Percentiles rank a stretch among this genome's conserved stretches.
Conservation (phyloP, 257 asterid species). For the Primulina eburnea region DNA sequence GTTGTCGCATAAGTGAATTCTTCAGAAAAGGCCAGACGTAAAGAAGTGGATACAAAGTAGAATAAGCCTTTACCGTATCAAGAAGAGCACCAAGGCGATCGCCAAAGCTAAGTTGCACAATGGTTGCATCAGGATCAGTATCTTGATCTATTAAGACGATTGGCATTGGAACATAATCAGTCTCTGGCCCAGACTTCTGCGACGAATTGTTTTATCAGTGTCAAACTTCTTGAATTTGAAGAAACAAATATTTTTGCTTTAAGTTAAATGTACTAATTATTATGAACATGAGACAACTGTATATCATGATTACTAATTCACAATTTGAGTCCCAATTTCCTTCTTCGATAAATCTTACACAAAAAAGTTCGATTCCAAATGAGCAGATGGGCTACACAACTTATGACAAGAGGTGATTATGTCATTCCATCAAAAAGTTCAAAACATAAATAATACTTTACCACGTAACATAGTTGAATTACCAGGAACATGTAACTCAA, state of each 20-base stretch:
- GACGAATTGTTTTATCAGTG: constrained; percentile 17
- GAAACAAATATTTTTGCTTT: not conserved
- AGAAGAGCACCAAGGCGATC: constrained; percentile 96
- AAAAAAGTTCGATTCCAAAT: not conserved
- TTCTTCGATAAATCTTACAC: not conserved
- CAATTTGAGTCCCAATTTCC: not conserved
- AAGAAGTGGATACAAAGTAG: not conserved
- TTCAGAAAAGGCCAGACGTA: constrained; percentile 1
- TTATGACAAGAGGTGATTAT: too few relatives aligned
- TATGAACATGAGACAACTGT: not conserved
- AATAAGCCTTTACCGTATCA: constrained; percentile 64
- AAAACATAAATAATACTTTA: too few relatives aligned
- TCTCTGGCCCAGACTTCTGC: constrained; percentile 49
- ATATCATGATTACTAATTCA: not conserved
- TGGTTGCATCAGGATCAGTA: constrained; percentile 75
- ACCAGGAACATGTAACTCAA: not conserved
- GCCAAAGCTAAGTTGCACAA: constrained; percentile 89
- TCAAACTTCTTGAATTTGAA: not conserved
- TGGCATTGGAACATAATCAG: constrained; percentile 73
- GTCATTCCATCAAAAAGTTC: too few relatives aligned
- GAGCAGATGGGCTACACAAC: not conserved
- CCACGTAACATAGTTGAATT: too few relatives aligned
- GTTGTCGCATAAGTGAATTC: not conserved
- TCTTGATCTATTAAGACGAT: constrained; percentile 89
- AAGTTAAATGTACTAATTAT: not conserved